Evolutionary conservation across 1,284 basidiomycete species (phyloP).

Genomic region (Fomitopsis schrenkii): DNA sequence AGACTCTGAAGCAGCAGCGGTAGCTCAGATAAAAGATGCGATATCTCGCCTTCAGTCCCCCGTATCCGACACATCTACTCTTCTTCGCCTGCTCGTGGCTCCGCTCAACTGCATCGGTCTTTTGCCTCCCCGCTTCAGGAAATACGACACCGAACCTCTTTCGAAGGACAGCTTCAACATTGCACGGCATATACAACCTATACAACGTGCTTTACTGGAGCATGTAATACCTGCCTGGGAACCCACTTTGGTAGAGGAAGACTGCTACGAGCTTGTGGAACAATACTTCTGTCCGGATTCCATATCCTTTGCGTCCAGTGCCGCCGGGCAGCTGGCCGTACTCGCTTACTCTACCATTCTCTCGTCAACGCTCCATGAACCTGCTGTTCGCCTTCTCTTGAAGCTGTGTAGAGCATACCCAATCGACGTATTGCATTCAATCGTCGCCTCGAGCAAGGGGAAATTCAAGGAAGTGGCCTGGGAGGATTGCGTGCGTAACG

Average conservation of each 20-base stretch:
- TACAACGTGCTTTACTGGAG: slow-evolving; percentile 65
- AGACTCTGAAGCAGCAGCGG: slow-evolving; percentile 25
- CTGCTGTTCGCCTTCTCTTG: slow-evolving; percentile 49
- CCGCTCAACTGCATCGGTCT: slow-evolving; percentile 56
- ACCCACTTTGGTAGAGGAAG: slow-evolving; percentile 44
- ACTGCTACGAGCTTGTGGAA: slow-evolving; percentile 40
- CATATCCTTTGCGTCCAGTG: slow-evolving; percentile 43
- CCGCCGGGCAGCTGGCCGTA: slow-evolving; percentile 51
- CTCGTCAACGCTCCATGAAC: slow-evolving; percentile 42
- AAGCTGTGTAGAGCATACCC: slow-evolving; percentile 57
- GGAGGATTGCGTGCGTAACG: slow-evolving; percentile 65
- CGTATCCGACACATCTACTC: slow-evolving; percentile 42
- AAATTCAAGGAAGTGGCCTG: slow-evolving; percentile 41
- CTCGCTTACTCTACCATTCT: slow-evolving; percentile 61
- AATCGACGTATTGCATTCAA: slow-evolving; percentile 59
- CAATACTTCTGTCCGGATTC: slow-evolving; percentile 71
- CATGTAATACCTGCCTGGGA: slow-evolving; percentile 71
- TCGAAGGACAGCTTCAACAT: slow-evolving; percentile 31
- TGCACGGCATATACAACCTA: slow-evolving; percentile 45
- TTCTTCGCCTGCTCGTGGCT: slow-evolving; percentile 51
- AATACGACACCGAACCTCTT: slow-evolving; percentile 34
- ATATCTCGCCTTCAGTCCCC: slow-evolving; percentile 49
- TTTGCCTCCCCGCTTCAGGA: slow-evolving; percentile 50
- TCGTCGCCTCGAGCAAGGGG: slow-evolving; percentile 36
- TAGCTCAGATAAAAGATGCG: slow-evolving; percentile 38